These are phyloP conservation scores for Crithidia bombi DNA, from an alignment of 208 protist species.

Conservation along the genomic window DNA sequence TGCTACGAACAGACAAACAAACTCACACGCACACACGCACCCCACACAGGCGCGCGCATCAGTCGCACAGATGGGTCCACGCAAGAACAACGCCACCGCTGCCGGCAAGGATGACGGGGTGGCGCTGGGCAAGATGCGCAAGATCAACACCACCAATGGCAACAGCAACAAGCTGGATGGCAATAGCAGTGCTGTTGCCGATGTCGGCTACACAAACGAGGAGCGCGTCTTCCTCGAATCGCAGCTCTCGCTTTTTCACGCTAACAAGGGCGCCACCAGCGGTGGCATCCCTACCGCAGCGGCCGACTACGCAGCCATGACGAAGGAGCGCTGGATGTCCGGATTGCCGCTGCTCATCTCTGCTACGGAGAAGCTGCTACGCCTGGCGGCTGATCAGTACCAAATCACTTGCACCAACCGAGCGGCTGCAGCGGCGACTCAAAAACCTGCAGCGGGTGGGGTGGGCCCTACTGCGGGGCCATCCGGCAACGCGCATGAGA, in stretches of 20 bases:
- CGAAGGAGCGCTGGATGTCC: constrained; percentile 29
- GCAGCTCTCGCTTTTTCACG: constrained; percentile 19
- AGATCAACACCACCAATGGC: constrained; percentile 1
- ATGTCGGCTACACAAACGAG: constrained; percentile 32
- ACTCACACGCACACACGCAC: constrained; percentile 1
- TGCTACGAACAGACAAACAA: neutral
- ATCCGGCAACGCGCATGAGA: neutral
- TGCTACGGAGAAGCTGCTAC: constrained; percentile 31
- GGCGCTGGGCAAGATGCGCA: constrained; percentile 24
- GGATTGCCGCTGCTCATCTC: constrained; percentile 30
- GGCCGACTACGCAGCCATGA: constrained; percentile 19
- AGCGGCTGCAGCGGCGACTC: constrained; percentile 7
- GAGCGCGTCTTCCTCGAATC: constrained; percentile 32
- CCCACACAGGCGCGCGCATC: neutral
- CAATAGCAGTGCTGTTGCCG: neutral
- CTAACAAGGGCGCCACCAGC: neutral
- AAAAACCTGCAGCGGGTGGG: neutral
- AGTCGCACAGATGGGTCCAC: constrained; percentile 23
- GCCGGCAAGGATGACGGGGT: constrained; percentile 34
- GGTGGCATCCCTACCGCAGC: constrained; percentile 1
- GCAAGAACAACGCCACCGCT: constrained; percentile 28
- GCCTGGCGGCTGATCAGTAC: constrained; percentile 52
- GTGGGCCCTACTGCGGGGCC: neutral
- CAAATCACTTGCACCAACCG: constrained; percentile 22
- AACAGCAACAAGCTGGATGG: neutral